Percentiles rank a stretch among this genome's conserved stretches.
These are phyloP conservation scores for Elongisporangium anandrum DNA, from an alignment of 352 stramenopile genomes.

Conservation along the genomic window DNA sequence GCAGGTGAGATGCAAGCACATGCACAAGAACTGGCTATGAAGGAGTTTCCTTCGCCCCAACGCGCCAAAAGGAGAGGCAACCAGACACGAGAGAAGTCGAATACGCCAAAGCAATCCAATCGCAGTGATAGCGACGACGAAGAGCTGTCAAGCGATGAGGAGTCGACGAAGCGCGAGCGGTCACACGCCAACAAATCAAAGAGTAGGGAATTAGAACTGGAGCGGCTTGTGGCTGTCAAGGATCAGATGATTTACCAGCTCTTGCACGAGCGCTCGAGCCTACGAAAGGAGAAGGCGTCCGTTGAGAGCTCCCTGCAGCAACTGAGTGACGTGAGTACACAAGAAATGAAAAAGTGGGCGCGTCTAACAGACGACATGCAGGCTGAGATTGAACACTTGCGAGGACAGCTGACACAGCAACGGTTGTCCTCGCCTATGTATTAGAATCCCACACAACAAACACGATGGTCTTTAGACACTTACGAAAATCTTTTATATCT, in stretches of 20 bases:
- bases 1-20: conserved; percentile 29
- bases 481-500: not conserved
- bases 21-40: conserved; percentile 49
- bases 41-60: conserved; percentile 14
- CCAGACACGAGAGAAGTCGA: not conserved
- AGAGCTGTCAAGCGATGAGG: not conserved
- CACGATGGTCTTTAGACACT: not conserved
- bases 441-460: not conserved
- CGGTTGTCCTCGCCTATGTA: not conserved
- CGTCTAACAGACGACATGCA: conserved; percentile 81
- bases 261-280: conserved; percentile 51
- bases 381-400: conserved; percentile 64
- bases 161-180: not conserved
- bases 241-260: conserved; percentile 85
- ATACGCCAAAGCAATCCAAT: not conserved
- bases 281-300: conserved; percentile 45
- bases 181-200: not conserved
- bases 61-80: not conserved
- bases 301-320: conserved; percentile 56
- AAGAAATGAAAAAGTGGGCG: conserved; percentile 83
- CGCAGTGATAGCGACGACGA: not conserved
- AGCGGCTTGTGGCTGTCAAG: conserved; percentile 56
- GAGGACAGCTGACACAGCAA: conserved; percentile 15
- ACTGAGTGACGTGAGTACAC: conserved; percentile 61
- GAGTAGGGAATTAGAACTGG: conserved; percentile 14